A percentile compares a stretch with the other conserved stretches of the same genome.
Evolutionary conservation across 345 rosid genomes (phyloP).

Genomic region (Linum lewisii): DNA sequence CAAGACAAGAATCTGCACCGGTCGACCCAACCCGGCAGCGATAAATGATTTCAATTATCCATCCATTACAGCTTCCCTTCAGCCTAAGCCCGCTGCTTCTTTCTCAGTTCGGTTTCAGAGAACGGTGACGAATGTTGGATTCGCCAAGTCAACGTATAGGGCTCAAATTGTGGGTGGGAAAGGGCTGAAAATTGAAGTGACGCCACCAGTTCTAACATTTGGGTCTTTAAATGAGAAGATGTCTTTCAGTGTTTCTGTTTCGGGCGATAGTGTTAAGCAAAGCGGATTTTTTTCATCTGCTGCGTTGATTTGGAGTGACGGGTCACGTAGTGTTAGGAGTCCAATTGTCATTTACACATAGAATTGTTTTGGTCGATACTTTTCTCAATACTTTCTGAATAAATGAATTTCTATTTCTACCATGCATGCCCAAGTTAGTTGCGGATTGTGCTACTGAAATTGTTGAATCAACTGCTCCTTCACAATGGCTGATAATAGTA

Average conservation of each 20-base stretch:
- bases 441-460: too few species aligned
- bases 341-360: constrained; percentile 22
- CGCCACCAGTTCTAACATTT: not conserved
- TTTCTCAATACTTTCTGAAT: too few species aligned
- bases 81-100: not conserved
- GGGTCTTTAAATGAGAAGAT: constrained; percentile 2
- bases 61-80: constrained; percentile 21
- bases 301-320: constrained; percentile 35
- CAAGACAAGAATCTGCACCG: not conserved
- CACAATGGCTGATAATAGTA: too few species aligned
- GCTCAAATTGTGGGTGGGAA: constrained; percentile 9
- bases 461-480: too few species aligned
- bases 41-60: constrained; percentile 32
- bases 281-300: constrained; percentile 9
- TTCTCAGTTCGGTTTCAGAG: constrained; percentile 19
- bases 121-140: constrained; percentile 31
- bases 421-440: too few species aligned
- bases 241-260: constrained; percentile 1
- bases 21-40: not conserved
- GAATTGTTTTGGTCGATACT: not conserved
- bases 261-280: not conserved
- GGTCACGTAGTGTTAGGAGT: constrained; percentile 22
- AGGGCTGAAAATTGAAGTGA: constrained; percentile 9
- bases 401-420: too few species aligned
- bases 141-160: constrained; percentile 16